Percentiles rank a stretch among this genome's conserved stretches.
Conservation (phyloP, 2,329 filamentous ascomycete genomes). For the Diplodia intermedia region DNA sequence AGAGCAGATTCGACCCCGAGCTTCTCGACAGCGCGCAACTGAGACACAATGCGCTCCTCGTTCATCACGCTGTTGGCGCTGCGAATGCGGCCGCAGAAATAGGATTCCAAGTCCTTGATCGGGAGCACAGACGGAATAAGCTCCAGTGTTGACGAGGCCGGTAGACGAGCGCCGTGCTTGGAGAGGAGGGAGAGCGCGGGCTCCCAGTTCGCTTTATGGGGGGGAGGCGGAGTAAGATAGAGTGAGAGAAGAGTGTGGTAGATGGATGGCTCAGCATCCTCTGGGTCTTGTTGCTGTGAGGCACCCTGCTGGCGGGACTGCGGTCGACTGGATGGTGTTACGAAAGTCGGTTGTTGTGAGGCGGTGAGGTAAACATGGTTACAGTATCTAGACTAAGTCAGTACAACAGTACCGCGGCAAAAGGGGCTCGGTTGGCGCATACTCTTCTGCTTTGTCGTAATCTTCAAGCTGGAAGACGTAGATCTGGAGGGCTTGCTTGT, state of each 20-base stretch:
- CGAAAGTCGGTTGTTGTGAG: constrained; percentile 41
- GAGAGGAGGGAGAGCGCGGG: constrained; percentile 89
- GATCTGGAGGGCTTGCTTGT: constrained; percentile 94
- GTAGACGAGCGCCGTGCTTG: constrained; percentile 88
- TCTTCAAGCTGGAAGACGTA: constrained; percentile 95
- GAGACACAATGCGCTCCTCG: constrained; percentile 77
- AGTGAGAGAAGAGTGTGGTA: constrained; percentile 90
- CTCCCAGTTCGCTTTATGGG: constrained; percentile 73
- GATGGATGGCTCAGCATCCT: constrained; percentile 73
- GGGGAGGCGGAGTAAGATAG: constrained; percentile 81
- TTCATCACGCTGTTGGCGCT: constrained; percentile 83
- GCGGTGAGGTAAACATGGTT: constrained; percentile 75
- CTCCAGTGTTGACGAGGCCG: constrained; percentile 82
- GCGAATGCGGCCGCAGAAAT: constrained; percentile 90
- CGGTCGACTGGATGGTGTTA: constrained; percentile 34
- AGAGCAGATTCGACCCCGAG: constrained; percentile 77
- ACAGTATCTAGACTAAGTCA: constrained; percentile 64
- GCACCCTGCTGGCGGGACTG: constrained; percentile 33
- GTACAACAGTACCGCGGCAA: constrained; percentile 60
- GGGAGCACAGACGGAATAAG: constrained; percentile 84
- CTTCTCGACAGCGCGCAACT: constrained; percentile 78
- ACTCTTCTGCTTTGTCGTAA: constrained; percentile 92
- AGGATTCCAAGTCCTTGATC: constrained; percentile 80
- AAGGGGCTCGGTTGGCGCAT: constrained; percentile 34
- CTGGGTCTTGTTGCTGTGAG: constrained; percentile 54